A percentile compares a stretch with the other conserved stretches of the same genome.
phyloP scores from a whole-genome alignment of 2,329 filamentous ascomycete genomes.

The Colletotrichum liaoningense region DNA sequence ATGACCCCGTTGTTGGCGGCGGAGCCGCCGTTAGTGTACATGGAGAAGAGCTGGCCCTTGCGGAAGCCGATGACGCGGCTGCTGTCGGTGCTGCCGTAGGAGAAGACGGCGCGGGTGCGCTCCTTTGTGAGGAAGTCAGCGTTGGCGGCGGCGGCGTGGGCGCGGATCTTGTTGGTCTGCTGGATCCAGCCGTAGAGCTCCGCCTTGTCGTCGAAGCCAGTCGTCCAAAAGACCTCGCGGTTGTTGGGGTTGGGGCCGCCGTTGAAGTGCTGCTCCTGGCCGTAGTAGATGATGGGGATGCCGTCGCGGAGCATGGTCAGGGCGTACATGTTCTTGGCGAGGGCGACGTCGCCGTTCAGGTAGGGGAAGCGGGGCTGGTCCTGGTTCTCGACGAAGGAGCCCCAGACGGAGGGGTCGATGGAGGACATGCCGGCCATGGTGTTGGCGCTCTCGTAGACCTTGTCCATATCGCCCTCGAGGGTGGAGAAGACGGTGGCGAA shows the following conservation, averaged over 20 bases:
- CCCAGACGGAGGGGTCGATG: constrained; percentile 44
- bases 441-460: constrained; percentile 42
- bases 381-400: constrained; percentile 68
- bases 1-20: constrained; percentile 44
- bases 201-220: constrained; percentile 55
- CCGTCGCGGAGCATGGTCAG: constrained; percentile 71
- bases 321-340: constrained; percentile 70
- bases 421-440: constrained; percentile 21
- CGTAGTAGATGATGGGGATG: constrained; percentile 74
- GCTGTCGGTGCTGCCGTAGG: constrained; percentile 18
- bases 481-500: constrained; percentile 9
- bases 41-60: constrained; percentile 35
- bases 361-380: constrained; percentile 62
- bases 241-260: constrained; percentile 59
- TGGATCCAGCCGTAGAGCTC: constrained; percentile 62
- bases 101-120: constrained; percentile 26
- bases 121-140: constrained; percentile 24
- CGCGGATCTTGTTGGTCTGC: constrained; percentile 61
- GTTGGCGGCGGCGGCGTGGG: constrained; percentile 15
- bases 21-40: constrained; percentile 54
- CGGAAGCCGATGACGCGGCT: constrained; percentile 33
- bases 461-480: constrained; percentile 38
- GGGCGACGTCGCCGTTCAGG: constrained; percentile 63
- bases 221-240: constrained; percentile 68
- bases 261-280: constrained; percentile 71